These are phyloP conservation scores for Colletotrichum neosansevieriae DNA, from an alignment of 2,329 filamentous ascomycete species.

Conservation along the genomic window DNA sequence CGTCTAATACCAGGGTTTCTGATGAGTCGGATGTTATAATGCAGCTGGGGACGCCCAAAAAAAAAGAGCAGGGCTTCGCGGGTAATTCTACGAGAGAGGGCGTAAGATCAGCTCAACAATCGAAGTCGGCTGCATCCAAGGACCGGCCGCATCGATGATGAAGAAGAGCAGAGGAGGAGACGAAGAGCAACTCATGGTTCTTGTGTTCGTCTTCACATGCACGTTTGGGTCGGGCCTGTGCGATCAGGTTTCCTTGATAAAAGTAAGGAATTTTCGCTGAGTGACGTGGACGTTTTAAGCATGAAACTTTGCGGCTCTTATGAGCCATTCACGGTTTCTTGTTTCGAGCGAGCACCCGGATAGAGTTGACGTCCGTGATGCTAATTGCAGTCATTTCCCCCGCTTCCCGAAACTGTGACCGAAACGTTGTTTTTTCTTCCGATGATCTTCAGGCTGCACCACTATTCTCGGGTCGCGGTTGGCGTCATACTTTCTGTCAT, in stretches of 20 bases:
- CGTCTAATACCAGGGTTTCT: background rate
- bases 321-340: conserved; percentile 31
- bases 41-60: background rate
- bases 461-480: background rate
- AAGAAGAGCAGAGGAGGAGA: background rate
- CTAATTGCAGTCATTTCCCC: conserved; percentile 4
- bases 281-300: conserved; percentile 31
- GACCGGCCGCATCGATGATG: background rate
- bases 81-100: background rate
- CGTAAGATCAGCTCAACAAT: conserved; percentile 3
- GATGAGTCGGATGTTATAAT: background rate
- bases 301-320: conserved; percentile 32
- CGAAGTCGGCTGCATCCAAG: background rate
- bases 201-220: conserved; percentile 1
- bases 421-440: conserved; percentile 16
- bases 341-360: conserved; percentile 13
- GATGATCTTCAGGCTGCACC: conserved; percentile 9
- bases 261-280: background rate
- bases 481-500: conserved; percentile 25
- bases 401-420: conserved; percentile 24
- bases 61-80: background rate
- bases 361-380: conserved; percentile 26
- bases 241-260: conserved; percentile 14
- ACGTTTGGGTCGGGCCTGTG: conserved; percentile 2
- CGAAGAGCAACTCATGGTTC: background rate